These are phyloP conservation scores for Radiomyces spectabilis DNA, from an alignment of 192 early-diverging fungal species.

Conservation along the genomic window DNA sequence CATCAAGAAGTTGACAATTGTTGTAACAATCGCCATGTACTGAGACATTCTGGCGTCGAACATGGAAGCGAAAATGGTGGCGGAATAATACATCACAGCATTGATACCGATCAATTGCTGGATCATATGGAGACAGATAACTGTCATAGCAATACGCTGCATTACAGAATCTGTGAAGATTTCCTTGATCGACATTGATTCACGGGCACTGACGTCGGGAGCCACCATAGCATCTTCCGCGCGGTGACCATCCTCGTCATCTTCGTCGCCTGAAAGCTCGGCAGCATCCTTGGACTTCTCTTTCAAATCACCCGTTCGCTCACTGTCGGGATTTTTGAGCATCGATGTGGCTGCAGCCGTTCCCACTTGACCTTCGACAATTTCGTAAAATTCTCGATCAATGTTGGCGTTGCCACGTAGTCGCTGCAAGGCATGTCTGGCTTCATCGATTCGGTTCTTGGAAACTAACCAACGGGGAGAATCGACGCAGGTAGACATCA, in stretches of 20 bases:
- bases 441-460: slow-evolving; percentile 55
- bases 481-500: slow-evolving; percentile 71
- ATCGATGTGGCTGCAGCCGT: background rate
- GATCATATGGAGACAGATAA: slow-evolving; percentile 58
- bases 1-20: slow-evolving; percentile 49
- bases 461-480: slow-evolving; percentile 67
- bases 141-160: slow-evolving; percentile 52
- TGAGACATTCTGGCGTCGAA: slow-evolving; percentile 50
- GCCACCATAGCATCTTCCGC: background rate
- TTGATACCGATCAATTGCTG: slow-evolving; percentile 87
- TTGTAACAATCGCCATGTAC: slow-evolving; percentile 52
- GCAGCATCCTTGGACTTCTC: background rate
- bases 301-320: too few relatives aligned
- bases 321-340: background rate
- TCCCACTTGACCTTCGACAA: slow-evolving; percentile 43
- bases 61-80: slow-evolving; percentile 65
- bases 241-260: background rate
- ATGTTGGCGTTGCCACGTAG: slow-evolving; percentile 52
- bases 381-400: slow-evolving; percentile 55
- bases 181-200: slow-evolving; percentile 37
- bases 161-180: slow-evolving; percentile 52
- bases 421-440: slow-evolving; percentile 37
- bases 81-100: slow-evolving; percentile 81
- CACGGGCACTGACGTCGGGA: background rate
- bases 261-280: background rate